Conservation (phyloP, 345 rosid genomes). For the Populus euphratica region DNA sequence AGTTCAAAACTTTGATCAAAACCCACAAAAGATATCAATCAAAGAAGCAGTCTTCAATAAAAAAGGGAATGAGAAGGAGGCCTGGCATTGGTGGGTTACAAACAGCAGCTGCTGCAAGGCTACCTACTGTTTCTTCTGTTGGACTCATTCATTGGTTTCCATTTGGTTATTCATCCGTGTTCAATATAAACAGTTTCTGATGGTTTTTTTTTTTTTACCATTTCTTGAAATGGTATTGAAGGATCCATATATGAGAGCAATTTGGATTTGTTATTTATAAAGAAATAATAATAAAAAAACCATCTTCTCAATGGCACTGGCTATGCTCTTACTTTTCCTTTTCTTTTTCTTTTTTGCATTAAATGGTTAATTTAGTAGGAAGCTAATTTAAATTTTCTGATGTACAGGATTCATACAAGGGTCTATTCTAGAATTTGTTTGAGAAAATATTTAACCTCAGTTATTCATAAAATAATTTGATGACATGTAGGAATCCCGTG, state of each 20-base stretch:
- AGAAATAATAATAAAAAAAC: too few relatives aligned
- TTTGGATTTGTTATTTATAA: too few relatives aligned
- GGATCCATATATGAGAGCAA: slow-evolving; percentile 50
- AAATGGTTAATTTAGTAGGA: too few relatives aligned
- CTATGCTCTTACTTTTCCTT: too few relatives aligned
- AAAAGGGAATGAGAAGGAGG: slow-evolving; percentile 56
- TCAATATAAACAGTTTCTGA: not conserved
- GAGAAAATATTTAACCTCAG: too few relatives aligned
- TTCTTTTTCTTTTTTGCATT: too few relatives aligned
- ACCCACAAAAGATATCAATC: not conserved
- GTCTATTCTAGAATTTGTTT: too few relatives aligned
- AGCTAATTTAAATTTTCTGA: too few relatives aligned
- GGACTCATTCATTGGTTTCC: not conserved
- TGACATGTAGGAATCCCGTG: too few relatives aligned
- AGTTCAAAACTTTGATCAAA: not conserved
- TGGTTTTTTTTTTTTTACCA: not conserved
- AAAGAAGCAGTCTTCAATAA: not conserved
- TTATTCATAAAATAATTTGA: too few relatives aligned
- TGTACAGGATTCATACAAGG: too few relatives aligned
- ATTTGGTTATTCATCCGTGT: not conserved
- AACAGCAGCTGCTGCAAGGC: slow-evolving; percentile 76
- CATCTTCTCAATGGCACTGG: too few relatives aligned
- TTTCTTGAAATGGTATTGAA: slow-evolving; percentile 13
- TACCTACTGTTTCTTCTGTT: slow-evolving; percentile 21
- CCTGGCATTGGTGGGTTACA: slow-evolving; percentile 91